These are phyloP conservation scores for Brettanomyces custersianus DNA, from an alignment of 805 yeast species.

Conservation along the genomic window DNA sequence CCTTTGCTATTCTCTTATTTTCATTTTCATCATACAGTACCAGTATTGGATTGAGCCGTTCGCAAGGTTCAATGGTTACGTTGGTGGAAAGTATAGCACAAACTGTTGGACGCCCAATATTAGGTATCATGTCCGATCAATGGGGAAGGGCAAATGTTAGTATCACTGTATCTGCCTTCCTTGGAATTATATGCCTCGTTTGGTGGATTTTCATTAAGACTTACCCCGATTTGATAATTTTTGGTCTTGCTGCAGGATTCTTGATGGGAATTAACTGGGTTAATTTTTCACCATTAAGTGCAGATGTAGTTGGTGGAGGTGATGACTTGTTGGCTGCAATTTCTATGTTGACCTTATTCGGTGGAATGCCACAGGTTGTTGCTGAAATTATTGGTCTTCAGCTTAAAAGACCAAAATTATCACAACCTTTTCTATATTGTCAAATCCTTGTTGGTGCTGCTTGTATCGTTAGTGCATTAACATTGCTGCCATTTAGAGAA, in stretches of 20 bases:
- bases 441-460: conserved; percentile 48
- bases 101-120: conserved; percentile 39
- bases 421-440: conserved; percentile 46
- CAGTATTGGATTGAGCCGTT: conserved; percentile 37
- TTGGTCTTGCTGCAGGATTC: conserved; percentile 35
- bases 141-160: conserved; percentile 41
- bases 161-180: conserved; percentile 24
- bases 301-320: conserved; percentile 27
- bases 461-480: conserved; percentile 32
- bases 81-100: conserved; percentile 41
- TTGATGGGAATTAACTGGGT: conserved; percentile 40
- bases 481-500: conserved; percentile 42
- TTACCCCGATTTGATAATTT: conserved; percentile 33
- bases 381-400: conserved; percentile 26
- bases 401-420: conserved; percentile 14
- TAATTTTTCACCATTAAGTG: conserved; percentile 27
- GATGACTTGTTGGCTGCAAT: conserved; percentile 22
- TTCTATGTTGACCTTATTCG: conserved; percentile 18
- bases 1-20: conserved; percentile 31
- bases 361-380: conserved; percentile 23
- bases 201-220: conserved; percentile 42
- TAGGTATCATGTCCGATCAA: conserved; percentile 38
- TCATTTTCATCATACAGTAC: conserved; percentile 41
- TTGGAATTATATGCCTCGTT: conserved; percentile 31
- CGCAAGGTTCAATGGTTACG: conserved; percentile 39